Conservation (phyloP, 2,329 filamentous ascomycete genomes). For the Furcasterigmium sp. region DNA sequence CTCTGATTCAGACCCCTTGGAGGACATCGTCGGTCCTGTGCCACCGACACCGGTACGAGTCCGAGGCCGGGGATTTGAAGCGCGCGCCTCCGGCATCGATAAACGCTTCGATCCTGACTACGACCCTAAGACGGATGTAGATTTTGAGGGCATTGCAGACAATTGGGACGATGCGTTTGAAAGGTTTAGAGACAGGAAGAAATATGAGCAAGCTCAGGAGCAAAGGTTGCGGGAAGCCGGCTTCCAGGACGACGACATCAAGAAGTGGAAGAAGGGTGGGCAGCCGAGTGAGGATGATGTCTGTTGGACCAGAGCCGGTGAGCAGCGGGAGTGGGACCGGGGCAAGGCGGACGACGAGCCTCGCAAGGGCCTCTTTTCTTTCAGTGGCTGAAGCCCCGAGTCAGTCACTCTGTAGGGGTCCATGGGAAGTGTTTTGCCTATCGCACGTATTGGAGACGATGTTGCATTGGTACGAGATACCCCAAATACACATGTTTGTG, state of each 20-base stretch:
- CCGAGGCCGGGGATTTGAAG: conserved; percentile 67
- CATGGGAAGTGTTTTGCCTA: too few species aligned
- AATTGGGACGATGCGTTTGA: conserved; percentile 81
- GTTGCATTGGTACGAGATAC: too few species aligned
- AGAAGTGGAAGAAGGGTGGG: conserved; percentile 61
- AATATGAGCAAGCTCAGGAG: conserved; percentile 70
- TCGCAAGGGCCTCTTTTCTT: conserved; percentile 10
- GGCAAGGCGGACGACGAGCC: conserved; percentile 34
- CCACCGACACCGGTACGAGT: conserved; percentile 46
- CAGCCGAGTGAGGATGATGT: conserved; percentile 60
- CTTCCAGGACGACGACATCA: conserved; percentile 70
- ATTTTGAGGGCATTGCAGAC: conserved; percentile 39
- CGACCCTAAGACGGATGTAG: conserved; percentile 51
- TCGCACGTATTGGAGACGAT: background rate
- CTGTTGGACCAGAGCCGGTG: conserved; percentile 65
- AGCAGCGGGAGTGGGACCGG: conserved; percentile 57
- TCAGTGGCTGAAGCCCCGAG: conserved; percentile 8
- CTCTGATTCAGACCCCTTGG: conserved; percentile 65
- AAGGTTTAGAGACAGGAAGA: conserved; percentile 71
- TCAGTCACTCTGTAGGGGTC: too few species aligned
- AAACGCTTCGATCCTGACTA: conserved; percentile 68
- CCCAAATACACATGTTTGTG: too few species aligned
- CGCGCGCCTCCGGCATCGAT: conserved; percentile 65
- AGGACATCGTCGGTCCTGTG: conserved; percentile 72
- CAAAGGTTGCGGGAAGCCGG: conserved; percentile 72